Percentiles rank a stretch among this genome's conserved stretches.
These are phyloP conservation scores for Gracilaria gracilis DNA, from an alignment of 23 red algal genomes.

Conservation along the genomic window DNA sequence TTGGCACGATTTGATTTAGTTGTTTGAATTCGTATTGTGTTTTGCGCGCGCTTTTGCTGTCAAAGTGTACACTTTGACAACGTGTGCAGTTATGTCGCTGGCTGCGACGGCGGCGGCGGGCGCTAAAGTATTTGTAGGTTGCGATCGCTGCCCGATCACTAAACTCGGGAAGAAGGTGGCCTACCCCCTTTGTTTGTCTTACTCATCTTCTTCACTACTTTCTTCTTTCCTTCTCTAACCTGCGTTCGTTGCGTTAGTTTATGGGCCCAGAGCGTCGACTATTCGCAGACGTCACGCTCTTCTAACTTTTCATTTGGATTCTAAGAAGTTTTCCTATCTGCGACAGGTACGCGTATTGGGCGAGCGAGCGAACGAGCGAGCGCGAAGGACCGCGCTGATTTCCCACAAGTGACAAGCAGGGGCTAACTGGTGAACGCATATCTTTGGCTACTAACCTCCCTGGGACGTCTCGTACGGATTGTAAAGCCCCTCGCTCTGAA, in stretches of 20 bases:
- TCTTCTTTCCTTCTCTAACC: neutral
- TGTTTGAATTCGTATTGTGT: neutral
- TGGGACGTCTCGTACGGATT: slow-evolving; percentile 11
- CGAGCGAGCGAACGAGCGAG: slow-evolving; percentile 32
- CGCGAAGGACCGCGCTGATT: slow-evolving; percentile 50
- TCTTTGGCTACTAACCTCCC: slow-evolving; percentile 17
- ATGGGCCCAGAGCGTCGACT: slow-evolving; percentile 21
- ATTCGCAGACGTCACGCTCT: slow-evolving; percentile 8
- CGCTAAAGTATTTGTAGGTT: slow-evolving; percentile 4
- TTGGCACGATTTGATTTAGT: neutral
- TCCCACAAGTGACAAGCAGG: neutral
- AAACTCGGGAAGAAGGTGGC: neutral
- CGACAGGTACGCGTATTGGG: too few relatives aligned
- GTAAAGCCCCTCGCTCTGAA: slow-evolving; percentile 10
- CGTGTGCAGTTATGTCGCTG: neutral
- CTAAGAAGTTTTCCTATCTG: slow-evolving; percentile 1
- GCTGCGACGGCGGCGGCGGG: neutral
- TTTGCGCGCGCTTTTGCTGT: slow-evolving; percentile 12
- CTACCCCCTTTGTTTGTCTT: too few relatives aligned
- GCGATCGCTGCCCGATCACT: neutral
- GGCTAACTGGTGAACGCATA: slow-evolving; percentile 35
- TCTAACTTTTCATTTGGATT: slow-evolving; percentile 27
- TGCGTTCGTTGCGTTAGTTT: slow-evolving; percentile 12
- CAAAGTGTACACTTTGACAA: neutral
- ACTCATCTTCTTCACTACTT: too few relatives aligned